Evolutionary conservation across 129 eudicot species (phyloP).

Genomic region (Centella asiatica): DNA sequence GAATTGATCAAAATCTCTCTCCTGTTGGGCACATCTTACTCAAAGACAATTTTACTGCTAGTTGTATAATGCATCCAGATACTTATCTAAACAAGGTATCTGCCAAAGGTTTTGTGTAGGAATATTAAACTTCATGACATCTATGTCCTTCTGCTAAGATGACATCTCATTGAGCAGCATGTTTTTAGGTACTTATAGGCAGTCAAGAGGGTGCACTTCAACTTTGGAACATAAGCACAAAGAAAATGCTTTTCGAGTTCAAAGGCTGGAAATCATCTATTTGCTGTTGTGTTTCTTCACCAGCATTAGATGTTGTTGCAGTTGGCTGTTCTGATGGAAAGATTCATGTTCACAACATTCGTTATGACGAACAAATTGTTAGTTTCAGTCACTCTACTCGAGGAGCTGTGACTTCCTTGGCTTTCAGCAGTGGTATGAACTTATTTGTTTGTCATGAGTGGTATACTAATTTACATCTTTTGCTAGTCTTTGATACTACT

Average conservation of each 20-base stretch:
- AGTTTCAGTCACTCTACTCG: constrained; percentile 74
- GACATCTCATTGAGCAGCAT: constrained; percentile 16
- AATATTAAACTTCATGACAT: background rate
- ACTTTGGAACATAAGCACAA: constrained; percentile 91
- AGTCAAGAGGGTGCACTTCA: constrained; percentile 82
- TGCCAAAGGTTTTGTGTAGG: background rate
- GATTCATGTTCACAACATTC: constrained; percentile 80
- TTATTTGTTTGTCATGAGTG: too few species aligned
- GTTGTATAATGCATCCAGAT: constrained; percentile 95
- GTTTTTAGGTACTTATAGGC: constrained; percentile 73
- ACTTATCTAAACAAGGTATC: constrained; percentile 92
- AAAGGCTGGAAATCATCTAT: constrained; percentile 81
- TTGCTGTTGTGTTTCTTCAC: constrained; percentile 77
- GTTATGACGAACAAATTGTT: constrained; percentile 73
- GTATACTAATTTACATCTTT: too few species aligned
- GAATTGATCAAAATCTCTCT: constrained; percentile 46
- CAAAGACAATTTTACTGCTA: constrained; percentile 57
- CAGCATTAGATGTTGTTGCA: constrained; percentile 93
- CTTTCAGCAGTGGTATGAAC: constrained; percentile 75
- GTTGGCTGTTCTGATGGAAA: constrained; percentile 96
- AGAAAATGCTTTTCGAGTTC: constrained; percentile 72
- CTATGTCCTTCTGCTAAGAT: background rate
- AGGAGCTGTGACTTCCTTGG: constrained; percentile 87
- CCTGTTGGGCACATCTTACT: constrained; percentile 71
- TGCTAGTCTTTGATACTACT: too few species aligned